These are phyloP conservation scores for Gossypium davidsonii DNA, from an alignment of 441 rosid genomes.

Conservation along the genomic window DNA sequence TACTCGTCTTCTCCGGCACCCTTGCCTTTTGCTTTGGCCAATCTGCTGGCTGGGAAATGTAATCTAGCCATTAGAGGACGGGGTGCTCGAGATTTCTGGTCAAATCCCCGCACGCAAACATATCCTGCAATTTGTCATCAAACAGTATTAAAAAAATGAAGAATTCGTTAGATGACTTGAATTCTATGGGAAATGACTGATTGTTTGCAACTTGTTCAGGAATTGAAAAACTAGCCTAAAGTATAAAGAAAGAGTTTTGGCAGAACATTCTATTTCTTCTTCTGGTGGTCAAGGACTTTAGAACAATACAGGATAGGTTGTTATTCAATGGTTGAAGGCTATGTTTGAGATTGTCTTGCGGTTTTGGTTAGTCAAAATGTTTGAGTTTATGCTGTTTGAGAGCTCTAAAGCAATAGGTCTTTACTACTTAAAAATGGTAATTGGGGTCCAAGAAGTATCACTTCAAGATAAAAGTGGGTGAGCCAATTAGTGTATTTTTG, in stretches of 20 bases:
- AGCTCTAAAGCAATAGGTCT: background rate
- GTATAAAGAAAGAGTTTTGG: background rate
- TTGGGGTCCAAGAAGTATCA: background rate
- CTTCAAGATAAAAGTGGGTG: background rate
- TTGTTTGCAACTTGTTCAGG: background rate
- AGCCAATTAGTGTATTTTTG: background rate
- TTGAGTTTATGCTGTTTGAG: background rate
- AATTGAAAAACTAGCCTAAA: background rate
- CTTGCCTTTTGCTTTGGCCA: slow-evolving; percentile 23
- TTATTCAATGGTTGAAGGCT: background rate
- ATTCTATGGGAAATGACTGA: background rate
- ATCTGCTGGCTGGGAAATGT: slow-evolving; percentile 48
- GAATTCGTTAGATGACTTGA: background rate
- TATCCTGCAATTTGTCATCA: slow-evolving; percentile 30
- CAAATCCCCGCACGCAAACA: slow-evolving; percentile 53
- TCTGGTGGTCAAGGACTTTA: background rate
- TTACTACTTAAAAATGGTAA: background rate
- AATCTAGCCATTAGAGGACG: slow-evolving; percentile 47
- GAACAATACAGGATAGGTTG: background rate
- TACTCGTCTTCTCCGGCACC: slow-evolving; percentile 21
- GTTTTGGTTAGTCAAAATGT: background rate
- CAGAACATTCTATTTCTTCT: background rate
- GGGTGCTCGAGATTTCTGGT: slow-evolving; percentile 37
- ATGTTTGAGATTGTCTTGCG: background rate
- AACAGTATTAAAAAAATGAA: background rate